Conservation (phyloP, 139 green algal species). For the Tetraselmis striata region DNA sequence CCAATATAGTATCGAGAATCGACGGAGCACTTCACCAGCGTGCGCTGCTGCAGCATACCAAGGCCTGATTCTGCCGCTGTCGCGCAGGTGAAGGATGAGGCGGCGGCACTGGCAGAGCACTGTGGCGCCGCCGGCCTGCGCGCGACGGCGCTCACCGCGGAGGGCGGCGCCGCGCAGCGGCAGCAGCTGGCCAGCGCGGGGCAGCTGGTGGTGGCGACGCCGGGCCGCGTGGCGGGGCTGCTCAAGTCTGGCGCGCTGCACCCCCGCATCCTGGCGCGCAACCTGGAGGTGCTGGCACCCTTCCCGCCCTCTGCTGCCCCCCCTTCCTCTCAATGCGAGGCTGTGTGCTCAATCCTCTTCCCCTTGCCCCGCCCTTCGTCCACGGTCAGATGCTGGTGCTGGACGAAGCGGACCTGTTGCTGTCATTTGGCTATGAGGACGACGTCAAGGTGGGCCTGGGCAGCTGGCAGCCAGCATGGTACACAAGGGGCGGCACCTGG, state of each 20-base stretch:
- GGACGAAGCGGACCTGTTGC: constrained; percentile 92
- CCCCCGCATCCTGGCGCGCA: neutral
- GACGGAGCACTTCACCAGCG: too few relatives aligned
- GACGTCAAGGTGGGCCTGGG: constrained; percentile 82
- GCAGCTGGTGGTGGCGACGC: constrained; percentile 79
- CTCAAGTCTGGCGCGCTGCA: neutral
- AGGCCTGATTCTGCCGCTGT: too few relatives aligned
- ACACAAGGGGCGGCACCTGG: too few relatives aligned
- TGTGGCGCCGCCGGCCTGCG: constrained; percentile 25
- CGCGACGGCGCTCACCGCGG: constrained; percentile 32
- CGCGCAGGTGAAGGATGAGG: constrained; percentile 46
- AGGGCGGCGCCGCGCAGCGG: constrained; percentile 27
- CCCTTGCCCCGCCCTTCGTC: neutral
- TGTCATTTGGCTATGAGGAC: constrained; percentile 83
- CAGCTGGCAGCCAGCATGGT: too few relatives aligned
- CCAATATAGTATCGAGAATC: too few relatives aligned
- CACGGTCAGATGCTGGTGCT: constrained; percentile 70
- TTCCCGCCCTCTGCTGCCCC: too few relatives aligned
- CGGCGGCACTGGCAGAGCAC: constrained; percentile 18
- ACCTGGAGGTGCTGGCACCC: neutral
- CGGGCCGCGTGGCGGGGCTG: constrained; percentile 41
- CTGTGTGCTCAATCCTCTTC: neutral
- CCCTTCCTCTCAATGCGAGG: too few relatives aligned
- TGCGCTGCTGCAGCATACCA: too few relatives aligned
- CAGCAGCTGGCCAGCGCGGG: constrained; percentile 41